Evolutionary conservation across 2,329 filamentous ascomycete genomes (phyloP), one percentile per base, ranked within the genome.

Genomic region (Septoria petroselini): DNA sequence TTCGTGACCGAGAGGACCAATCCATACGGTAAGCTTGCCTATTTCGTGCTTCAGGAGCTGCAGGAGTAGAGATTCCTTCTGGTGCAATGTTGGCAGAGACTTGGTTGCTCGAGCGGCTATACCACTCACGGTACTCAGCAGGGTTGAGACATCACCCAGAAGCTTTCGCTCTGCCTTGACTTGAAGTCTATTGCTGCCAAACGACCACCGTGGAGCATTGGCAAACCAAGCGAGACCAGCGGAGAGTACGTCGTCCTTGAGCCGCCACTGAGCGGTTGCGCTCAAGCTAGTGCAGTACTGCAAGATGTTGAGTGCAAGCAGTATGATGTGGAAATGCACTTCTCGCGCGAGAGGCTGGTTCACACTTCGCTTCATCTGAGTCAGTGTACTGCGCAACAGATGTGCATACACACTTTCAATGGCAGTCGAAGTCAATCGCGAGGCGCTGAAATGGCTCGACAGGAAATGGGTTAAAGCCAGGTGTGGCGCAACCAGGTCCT

Each of bases 401-500:
- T 91, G 86, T 52, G 86, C 75, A 69, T 96, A 96, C 3, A 91
- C 79, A 52, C 81, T 81, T 61, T 95, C 88, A 0, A 85, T 85
- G 64, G 96, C 86, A 1, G 83, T 78, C 59, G 85, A 95, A 19
- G 88, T 85, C 19, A 96, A 76, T n/a, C 91, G 81, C 9, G 87
- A 91, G 1, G 94, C 90, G 66, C 90, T 95, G 73, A 95, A 98
- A 67, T 97, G 91, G 63, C 93, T 98, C 52, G 82, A 84, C 53
- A 99, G 81, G 67, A 97, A 95, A 57, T 95, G 89, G 27, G 96
- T 71, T 19, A 97, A 72, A 18, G 87, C 83, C 45, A 88, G 83
- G 68, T 98, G 93, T 3, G 93, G 93, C 6, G 88, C 84, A 31
- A 98, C 81, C 43, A 91, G 73, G 62, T 93, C 86, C 62, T 95